Evolutionary conservation across 495 filamentous ascomycete genomes (phyloP), one percentile per base, ranked within the genome.

Genomic region (Mytilinidion resinicola): DNA sequence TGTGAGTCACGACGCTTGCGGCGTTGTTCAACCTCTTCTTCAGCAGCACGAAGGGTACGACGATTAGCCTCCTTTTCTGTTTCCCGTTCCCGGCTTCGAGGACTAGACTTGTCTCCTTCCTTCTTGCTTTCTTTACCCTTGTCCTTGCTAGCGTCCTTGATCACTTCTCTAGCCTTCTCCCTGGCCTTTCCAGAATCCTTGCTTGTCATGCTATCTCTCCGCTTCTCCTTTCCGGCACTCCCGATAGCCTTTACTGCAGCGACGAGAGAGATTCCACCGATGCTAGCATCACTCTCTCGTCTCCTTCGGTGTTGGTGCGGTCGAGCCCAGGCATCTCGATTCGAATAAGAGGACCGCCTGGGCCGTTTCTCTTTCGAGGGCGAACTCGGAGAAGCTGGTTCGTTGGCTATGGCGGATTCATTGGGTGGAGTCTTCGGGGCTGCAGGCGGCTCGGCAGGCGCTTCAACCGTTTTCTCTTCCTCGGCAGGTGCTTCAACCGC

Each of bases 31-130:
- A 57, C 38, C 9, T 65, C 63, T n/a, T 38, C 63, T 34, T 65
- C 63, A 12, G 34, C 50, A 6, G n/a, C 50, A 17, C 46, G 56
- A 19, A 65, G 54, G 9, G 51, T 39, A 11, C 58, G 63, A 15
- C 63, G 49, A 30, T 56, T 65, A 37, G 41, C 57, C 39, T 65
- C 58, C 51, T 62, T 61, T 30, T 65, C 63, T 21, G 57, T 42
- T 12, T 41, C 49, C 15, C 44, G 49, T 43, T 61, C 57, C 4
- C 62, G 62, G 39, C 58, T 58, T 1, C 55, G 53, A 34, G 59
- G 58, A 30, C 50, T 37, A 20, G 39, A 50, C 15, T 52, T 61
- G 6, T 34, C 39, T 15, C 53, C 56, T 20, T 55, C 55, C 19
- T 54, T 64, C 14, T 7, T 49, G 15, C 51, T 62, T 7, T 53